Conservation (phyloP, 495 filamentous ascomycete genomes). For the Staphylotrichum longicolle region DNA sequence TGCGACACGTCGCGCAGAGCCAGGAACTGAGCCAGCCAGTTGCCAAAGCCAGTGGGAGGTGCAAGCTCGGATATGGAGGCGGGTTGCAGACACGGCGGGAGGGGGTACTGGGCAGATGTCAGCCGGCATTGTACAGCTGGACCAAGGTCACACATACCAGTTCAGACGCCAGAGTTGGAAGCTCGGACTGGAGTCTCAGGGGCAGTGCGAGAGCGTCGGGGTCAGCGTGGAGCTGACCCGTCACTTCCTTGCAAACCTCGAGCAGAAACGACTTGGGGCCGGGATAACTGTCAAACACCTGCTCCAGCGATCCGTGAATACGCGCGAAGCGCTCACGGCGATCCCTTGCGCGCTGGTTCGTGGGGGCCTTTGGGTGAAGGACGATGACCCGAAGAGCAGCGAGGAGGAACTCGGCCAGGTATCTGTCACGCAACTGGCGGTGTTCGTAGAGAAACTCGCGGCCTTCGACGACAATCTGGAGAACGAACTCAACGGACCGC, state of each 20-base stretch:
- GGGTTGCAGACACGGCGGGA: constrained; percentile 17
- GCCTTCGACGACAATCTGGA: constrained; percentile 35
- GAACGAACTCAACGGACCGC: constrained; percentile 38
- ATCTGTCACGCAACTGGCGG: constrained; percentile 32
- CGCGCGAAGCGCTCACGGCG: constrained; percentile 39
- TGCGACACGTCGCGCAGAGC: constrained; percentile 38
- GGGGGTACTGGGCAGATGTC: constrained; percentile 19
- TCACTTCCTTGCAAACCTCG: constrained; percentile 36
- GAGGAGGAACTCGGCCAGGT: constrained; percentile 37
- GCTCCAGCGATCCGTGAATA: constrained; percentile 35
- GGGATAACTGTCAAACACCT: constrained; percentile 38
- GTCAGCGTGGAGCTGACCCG: constrained; percentile 31
- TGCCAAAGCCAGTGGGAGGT: constrained; percentile 22
- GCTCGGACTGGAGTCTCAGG: constrained; percentile 27
- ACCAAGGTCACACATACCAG: constrained; percentile 23
- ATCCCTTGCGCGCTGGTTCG: constrained; percentile 25
- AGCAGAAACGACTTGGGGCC: constrained; percentile 37
- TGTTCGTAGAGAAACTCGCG: constrained; percentile 37
- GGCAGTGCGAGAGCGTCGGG: constrained; percentile 36
- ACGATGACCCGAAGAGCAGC: constrained; percentile 37
- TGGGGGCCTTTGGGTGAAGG: constrained; percentile 38
- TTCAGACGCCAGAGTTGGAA: constrained; percentile 36
- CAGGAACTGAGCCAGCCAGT: constrained; percentile 36
- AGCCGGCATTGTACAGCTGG: background rate
- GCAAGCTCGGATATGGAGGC: constrained; percentile 33